Evolutionary conservation across 1,284 basidiomycete species (phyloP).

Genomic region (Neonothopanus nambi): DNA sequence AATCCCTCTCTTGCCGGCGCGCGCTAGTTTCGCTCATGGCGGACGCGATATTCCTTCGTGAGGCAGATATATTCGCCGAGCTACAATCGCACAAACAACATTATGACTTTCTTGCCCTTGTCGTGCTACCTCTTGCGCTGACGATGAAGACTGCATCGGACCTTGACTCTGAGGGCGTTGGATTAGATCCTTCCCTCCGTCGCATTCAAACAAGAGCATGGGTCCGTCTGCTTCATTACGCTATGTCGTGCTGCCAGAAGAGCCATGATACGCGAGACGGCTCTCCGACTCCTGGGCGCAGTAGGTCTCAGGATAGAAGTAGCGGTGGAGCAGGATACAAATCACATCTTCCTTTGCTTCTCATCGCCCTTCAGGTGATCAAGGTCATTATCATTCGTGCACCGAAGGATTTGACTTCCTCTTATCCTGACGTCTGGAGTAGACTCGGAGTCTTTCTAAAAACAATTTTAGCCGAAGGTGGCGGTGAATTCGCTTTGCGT

Average conservation of each 20-base stretch:
- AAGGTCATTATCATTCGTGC: conserved; percentile 71
- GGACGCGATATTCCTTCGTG: conserved; percentile 52
- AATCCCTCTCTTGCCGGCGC: conserved; percentile 49
- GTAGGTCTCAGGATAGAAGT: conserved; percentile 15
- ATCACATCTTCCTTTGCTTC: conserved; percentile 46
- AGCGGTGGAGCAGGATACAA: conserved; percentile 24
- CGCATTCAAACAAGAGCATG: conserved; percentile 52
- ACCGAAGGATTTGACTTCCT: conserved; percentile 54
- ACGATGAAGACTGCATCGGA: conserved; percentile 53
- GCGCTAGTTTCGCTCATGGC: conserved; percentile 56
- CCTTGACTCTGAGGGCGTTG: conserved; percentile 41
- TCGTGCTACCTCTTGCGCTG: conserved; percentile 65
- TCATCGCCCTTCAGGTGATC: conserved; percentile 65
- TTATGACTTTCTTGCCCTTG: conserved; percentile 56
- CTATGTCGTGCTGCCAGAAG: conserved; percentile 48
- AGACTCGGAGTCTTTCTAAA: conserved; percentile 53
- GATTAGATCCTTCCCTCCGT: conserved; percentile 46
- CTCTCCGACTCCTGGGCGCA: conserved; percentile 13
- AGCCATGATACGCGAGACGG: conserved; percentile 1
- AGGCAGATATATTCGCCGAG: conserved; percentile 55
- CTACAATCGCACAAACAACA: conserved; percentile 57
- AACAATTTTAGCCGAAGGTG: conserved; percentile 54
- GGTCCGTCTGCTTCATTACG: conserved; percentile 65
- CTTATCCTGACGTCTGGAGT: conserved; percentile 60
- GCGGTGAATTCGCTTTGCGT: conserved; percentile 54